Conservation (phyloP, 2,329 filamentous ascomycete genomes). For the Hyphodiscus sp. region DNA sequence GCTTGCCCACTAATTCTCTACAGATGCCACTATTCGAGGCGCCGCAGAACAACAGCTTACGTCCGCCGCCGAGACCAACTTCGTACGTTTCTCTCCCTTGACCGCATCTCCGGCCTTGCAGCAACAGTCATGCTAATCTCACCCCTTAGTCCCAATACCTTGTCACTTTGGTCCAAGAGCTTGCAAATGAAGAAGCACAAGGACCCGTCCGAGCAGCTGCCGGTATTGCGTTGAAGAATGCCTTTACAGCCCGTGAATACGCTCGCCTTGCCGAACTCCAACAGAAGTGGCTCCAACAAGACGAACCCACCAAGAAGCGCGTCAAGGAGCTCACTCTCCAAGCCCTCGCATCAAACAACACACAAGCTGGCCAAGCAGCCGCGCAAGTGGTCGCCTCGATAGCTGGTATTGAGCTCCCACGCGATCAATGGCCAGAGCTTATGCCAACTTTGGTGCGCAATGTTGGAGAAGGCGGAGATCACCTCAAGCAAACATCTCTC, state of each 20-base stretch:
- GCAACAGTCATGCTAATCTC: conserved; percentile 17
- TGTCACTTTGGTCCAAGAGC: conserved; percentile 82
- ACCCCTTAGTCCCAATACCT: conserved; percentile 75
- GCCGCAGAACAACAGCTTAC: conserved; percentile 90
- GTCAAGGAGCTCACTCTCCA: conserved; percentile 89
- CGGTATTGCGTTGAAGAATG: conserved; percentile 95
- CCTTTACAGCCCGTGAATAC: conserved; percentile 90
- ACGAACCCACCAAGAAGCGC: conserved; percentile 72
- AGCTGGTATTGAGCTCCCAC: conserved; percentile 88
- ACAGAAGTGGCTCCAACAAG: conserved; percentile 84
- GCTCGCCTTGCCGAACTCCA: conserved; percentile 83
- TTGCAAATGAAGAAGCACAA: conserved; percentile 82
- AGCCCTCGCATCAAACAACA: conserved; percentile 73
- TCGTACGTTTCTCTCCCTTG: conserved; percentile 55
- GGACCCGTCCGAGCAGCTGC: conserved; percentile 86
- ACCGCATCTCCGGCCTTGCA: conserved; percentile 23
- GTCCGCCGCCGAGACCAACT: conserved; percentile 90
- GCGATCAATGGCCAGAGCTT: conserved; percentile 87
- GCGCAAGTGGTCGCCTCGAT: conserved; percentile 95
- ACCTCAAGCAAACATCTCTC: conserved; percentile 90
- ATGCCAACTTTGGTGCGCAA: conserved; percentile 87
- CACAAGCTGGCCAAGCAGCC: conserved; percentile 78
- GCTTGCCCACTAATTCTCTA: conserved; percentile 29
- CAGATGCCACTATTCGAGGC: conserved; percentile 85
- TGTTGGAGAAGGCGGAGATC: conserved; percentile 77